Conservation (phyloP, 768 basidiomycete genomes). For the Lanmaoa pseudosensibilis region DNA sequence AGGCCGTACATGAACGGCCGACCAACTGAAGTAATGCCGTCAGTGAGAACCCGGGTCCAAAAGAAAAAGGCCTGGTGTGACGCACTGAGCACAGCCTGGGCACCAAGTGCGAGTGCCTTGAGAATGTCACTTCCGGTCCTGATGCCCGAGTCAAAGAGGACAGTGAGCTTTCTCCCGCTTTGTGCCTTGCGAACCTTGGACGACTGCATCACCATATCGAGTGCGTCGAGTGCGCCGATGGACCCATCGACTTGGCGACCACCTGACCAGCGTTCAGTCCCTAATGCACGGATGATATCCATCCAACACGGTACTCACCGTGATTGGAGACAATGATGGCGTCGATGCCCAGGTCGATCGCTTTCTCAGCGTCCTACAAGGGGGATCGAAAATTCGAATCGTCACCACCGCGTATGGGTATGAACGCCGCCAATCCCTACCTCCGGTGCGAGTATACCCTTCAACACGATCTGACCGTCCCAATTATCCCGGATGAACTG, state of each 20-base stretch:
- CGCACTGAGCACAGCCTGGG: constrained; percentile 49
- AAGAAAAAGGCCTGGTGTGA: background rate
- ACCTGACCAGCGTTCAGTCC: constrained; percentile 38
- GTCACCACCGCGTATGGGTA: background rate
- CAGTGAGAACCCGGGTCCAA: background rate
- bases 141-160: constrained; percentile 69
- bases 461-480: constrained; percentile 50
- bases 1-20: constrained; percentile 50
- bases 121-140: constrained; percentile 54
- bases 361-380: constrained; percentile 48
- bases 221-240: constrained; percentile 68
- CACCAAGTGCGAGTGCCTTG: constrained; percentile 58
- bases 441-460: constrained; percentile 40
- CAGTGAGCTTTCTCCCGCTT: constrained; percentile 54
- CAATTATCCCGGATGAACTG: constrained; percentile 44
- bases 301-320: constrained; percentile 39
- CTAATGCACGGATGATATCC: background rate
- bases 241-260: constrained; percentile 80
- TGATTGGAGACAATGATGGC: constrained; percentile 84
- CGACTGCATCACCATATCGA: constrained; percentile 67
- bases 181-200: constrained; percentile 58
- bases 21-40: constrained; percentile 28
- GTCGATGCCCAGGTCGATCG: constrained; percentile 60
- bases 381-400: background rate
- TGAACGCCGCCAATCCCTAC: background rate